phyloP scores from a whole-genome alignment of 2,329 filamentous ascomycete species.

The Diaporthe capsici region DNA sequence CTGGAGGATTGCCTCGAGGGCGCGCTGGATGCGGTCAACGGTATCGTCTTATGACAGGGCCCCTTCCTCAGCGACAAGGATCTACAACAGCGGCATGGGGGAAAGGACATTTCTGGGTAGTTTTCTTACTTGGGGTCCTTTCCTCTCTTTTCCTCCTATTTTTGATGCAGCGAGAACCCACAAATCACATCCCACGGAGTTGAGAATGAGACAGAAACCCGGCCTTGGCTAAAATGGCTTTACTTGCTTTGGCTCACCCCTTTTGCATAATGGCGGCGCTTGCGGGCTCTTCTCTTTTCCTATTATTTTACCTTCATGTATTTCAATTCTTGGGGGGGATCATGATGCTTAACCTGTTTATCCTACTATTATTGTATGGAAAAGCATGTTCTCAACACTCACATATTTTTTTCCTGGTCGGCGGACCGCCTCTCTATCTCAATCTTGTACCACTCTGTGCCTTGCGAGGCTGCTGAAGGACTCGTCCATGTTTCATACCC shows the following conservation, averaged over 20 bases:
- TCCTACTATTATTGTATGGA: conserved; percentile 35
- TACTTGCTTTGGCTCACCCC: neutral
- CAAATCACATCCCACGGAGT: conserved; percentile 7
- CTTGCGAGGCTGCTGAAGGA: conserved; percentile 12
- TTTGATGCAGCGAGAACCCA: conserved; percentile 10
- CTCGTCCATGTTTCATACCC: conserved; percentile 34
- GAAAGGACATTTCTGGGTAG: conserved; percentile 25
- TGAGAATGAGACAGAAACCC: conserved; percentile 3
- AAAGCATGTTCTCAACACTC: neutral
- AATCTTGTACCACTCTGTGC: conserved; percentile 5
- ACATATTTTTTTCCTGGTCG: conserved; percentile 1
- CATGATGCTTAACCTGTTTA: neutral
- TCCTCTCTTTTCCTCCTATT: conserved; percentile 37
- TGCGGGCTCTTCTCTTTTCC: conserved; percentile 8
- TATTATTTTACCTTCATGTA: conserved; percentile 3
- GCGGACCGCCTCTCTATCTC: conserved; percentile 1
- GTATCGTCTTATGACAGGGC: conserved; percentile 59
- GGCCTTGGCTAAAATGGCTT: conserved; percentile 18
- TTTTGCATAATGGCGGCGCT: conserved; percentile 34
- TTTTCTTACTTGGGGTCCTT: conserved; percentile 23
- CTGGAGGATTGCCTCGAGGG: conserved; percentile 73
- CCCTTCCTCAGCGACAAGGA: neutral
- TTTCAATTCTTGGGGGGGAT: conserved; percentile 17
- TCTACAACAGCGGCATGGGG: conserved; percentile 29
- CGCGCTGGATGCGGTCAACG: conserved; percentile 72